phyloP scores from a whole-genome alignment of 371 early-diverging fungal genomes.

The Actinomortierella wolfii region DNA sequence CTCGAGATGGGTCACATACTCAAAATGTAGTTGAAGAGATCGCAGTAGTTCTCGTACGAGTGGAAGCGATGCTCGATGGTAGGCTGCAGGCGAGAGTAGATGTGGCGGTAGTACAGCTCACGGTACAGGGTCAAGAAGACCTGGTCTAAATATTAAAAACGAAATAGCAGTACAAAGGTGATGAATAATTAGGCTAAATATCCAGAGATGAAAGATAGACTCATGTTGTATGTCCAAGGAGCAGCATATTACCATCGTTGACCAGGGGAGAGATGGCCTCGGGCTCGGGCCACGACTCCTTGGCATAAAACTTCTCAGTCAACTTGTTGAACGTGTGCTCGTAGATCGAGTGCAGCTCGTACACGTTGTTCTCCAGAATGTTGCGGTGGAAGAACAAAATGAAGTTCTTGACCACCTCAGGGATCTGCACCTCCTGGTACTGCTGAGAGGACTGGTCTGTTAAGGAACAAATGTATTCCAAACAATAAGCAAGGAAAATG shows the following conservation, averaged over 20 bases:
- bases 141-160: slow-evolving; percentile 60
- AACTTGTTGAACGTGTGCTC: slow-evolving; percentile 91
- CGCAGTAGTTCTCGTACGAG: slow-evolving; percentile 95
- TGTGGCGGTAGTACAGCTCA: slow-evolving; percentile 95
- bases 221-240: neutral
- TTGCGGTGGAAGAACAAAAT: slow-evolving; percentile 81
- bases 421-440: slow-evolving; percentile 65
- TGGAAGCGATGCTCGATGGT: slow-evolving; percentile 89
- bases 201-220: neutral
- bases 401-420: slow-evolving; percentile 85
- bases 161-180: neutral
- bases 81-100: slow-evolving; percentile 89
- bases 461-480: slow-evolving; percentile 25
- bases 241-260: slow-evolving; percentile 72
- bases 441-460: slow-evolving; percentile 50
- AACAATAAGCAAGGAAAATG: slow-evolving; percentile 4
- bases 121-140: slow-evolving; percentile 93
- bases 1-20: slow-evolving; percentile 55
- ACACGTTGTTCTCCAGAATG: slow-evolving; percentile 77
- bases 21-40: slow-evolving; percentile 93
- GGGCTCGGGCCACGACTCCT: slow-evolving; percentile 92
- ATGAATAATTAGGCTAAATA: slow-evolving; percentile 2
- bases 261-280: slow-evolving; percentile 83
- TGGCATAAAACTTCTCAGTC: slow-evolving; percentile 89
- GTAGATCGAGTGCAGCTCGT: slow-evolving; percentile 87